A percentile compares a stretch with the other conserved stretches of the same genome.
Conservation (phyloP, 331 rosid genomes). For the Quercus phellos region DNA sequence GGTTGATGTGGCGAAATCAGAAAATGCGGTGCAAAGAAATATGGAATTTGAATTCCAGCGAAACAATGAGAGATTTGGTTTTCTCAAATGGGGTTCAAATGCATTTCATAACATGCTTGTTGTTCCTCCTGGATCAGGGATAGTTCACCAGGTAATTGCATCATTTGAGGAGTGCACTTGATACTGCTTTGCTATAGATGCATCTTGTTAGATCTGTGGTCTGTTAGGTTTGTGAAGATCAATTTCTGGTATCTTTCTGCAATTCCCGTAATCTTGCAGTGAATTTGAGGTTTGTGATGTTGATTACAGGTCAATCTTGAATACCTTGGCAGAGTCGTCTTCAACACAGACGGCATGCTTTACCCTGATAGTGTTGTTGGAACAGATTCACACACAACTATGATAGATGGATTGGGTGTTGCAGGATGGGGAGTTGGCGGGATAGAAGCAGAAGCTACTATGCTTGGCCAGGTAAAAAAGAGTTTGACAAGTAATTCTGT, state of each 20-base stretch:
- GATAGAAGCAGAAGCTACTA: conserved; percentile 87
- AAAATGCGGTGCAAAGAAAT: conserved; percentile 76
- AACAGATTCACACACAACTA: conserved; percentile 85
- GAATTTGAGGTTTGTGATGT: conserved; percentile 21
- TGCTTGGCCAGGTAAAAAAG: conserved; percentile 79
- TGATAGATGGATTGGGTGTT: conserved; percentile 91
- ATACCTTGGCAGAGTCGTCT: conserved; percentile 85
- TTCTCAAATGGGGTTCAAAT: conserved; percentile 85
- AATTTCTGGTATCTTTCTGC: background rate
- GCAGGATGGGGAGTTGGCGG: conserved; percentile 99
- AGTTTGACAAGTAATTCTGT: background rate
- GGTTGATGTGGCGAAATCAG: conserved; percentile 85
- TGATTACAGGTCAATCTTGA: conserved; percentile 69
- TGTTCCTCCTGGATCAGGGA: conserved; percentile 92
- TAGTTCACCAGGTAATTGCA: conserved; percentile 73
- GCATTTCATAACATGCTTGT: conserved; percentile 82
- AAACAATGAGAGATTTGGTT: conserved; percentile 77
- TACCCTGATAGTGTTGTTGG: conserved; percentile 91
- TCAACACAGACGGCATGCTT: conserved; percentile 68
- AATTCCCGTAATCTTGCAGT: conserved; percentile 6
- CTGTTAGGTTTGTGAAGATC: background rate
- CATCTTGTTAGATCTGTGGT: background rate
- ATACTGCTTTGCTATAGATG: background rate
- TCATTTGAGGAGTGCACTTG: background rate
- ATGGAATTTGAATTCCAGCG: conserved; percentile 81